These are phyloP conservation scores for Actinomortierella wolfii DNA, from an alignment of 371 early-diverging fungal genomes.

Conservation along the genomic window DNA sequence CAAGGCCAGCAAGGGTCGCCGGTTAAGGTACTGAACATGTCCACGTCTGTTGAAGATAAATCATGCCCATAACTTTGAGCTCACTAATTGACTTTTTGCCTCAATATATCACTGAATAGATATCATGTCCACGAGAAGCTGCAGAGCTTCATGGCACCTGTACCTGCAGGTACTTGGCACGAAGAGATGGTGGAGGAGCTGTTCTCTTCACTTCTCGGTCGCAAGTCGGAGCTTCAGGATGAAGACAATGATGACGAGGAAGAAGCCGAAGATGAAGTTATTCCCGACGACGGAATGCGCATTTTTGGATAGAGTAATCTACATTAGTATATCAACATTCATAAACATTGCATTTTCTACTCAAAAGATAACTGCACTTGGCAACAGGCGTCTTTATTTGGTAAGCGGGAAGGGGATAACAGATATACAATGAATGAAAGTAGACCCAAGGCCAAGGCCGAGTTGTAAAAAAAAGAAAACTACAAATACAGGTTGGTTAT, in stretches of 20 bases:
- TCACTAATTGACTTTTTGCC: background rate
- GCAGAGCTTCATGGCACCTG: slow-evolving; percentile 94
- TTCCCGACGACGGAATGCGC: slow-evolving; percentile 41
- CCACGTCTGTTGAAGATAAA: background rate
- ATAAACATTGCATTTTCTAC: slow-evolving; percentile 2
- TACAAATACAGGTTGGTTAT: background rate
- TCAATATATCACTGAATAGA: slow-evolving; percentile 29
- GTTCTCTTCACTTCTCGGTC: slow-evolving; percentile 83
- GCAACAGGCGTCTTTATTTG: background rate
- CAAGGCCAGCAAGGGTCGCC: slow-evolving; percentile 91
- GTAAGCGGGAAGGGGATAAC: background rate
- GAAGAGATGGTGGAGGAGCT: slow-evolving; percentile 90
- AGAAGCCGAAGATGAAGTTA: slow-evolving; percentile 20
- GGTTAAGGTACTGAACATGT: slow-evolving; percentile 61
- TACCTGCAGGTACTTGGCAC: slow-evolving; percentile 88
- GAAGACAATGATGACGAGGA: slow-evolving; percentile 39
- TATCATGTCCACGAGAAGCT: slow-evolving; percentile 95
- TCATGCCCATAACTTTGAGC: background rate
- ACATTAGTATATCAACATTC: background rate
- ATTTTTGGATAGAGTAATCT: slow-evolving; percentile 45
- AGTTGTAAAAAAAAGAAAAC: background rate
- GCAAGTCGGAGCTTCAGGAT: slow-evolving; percentile 45
- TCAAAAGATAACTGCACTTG: background rate
- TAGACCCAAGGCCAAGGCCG: no score
- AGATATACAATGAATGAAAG: background rate